A percentile compares a stretch with the other conserved stretches of the same genome.
Conservation (phyloP, 2,329 filamentous ascomycete species). For the Ophiocordyceps australis region DNA sequence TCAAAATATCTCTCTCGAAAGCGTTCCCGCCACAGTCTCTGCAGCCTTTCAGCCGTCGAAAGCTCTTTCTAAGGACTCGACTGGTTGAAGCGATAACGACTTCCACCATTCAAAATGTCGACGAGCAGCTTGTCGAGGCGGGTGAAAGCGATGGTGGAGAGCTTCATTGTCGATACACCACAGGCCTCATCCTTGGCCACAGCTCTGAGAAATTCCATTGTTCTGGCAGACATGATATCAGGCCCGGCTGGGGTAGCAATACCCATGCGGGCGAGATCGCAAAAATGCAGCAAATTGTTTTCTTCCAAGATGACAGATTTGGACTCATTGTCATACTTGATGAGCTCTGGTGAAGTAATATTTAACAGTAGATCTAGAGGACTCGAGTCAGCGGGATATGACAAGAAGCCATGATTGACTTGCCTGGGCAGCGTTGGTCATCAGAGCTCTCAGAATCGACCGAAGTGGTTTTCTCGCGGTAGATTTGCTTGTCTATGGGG, state of each 20-base stretch:
- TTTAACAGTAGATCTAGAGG: conserved; percentile 1
- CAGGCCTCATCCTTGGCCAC: conserved; percentile 19
- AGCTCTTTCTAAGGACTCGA: conserved; percentile 14
- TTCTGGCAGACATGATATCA: conserved; percentile 13
- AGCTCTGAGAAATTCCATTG: conserved; percentile 19
- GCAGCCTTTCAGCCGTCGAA: conserved; percentile 17
- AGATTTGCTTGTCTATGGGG: no score
- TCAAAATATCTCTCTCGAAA: conserved; percentile 25
- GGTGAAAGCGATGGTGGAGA: conserved; percentile 18
- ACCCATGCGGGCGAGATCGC: conserved; percentile 19
- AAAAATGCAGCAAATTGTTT: conserved; percentile 16
- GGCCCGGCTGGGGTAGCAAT: conserved; percentile 13
- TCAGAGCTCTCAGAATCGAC: not conserved
- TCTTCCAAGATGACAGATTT: conserved; percentile 1
- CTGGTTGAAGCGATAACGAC: conserved; percentile 9
- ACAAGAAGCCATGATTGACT: not conserved
- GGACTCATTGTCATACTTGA: conserved; percentile 4
- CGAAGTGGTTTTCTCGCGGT: no score
- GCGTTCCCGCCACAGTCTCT: conserved; percentile 22
- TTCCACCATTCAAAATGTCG: conserved; percentile 16
- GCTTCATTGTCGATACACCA: conserved; percentile 13
- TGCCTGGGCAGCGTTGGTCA: not conserved
- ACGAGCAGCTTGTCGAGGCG: conserved; percentile 25
- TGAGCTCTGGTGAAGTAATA: not conserved
- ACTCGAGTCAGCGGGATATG: not conserved